phyloP scores from a whole-genome alignment of 148 eudicot genomes.

The Rhododendron simsii region DNA sequence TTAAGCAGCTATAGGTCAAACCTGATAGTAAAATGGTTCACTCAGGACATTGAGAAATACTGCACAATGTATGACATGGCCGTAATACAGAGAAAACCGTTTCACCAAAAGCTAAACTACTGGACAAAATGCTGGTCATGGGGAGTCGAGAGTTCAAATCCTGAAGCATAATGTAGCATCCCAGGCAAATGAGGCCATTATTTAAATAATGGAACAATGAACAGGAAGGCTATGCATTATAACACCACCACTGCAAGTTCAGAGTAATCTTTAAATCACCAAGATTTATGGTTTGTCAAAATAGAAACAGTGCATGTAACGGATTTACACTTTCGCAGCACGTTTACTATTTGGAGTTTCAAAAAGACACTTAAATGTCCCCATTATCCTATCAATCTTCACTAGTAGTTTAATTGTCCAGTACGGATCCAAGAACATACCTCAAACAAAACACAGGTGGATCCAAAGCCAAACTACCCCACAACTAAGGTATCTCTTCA shows the following conservation, averaged over 20 bases:
- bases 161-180: not conserved
- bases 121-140: constrained; percentile 1
- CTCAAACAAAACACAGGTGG: not conserved
- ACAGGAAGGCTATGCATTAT: not conserved
- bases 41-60: not conserved
- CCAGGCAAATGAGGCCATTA: not conserved
- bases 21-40: not conserved
- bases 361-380: not conserved
- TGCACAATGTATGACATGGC: not conserved
- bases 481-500: not conserved
- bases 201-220: not conserved
- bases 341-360: not conserved
- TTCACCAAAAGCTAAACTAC: not conserved
- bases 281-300: not conserved
- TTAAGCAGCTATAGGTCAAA: not conserved
- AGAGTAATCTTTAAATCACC: not conserved
- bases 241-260: too few species aligned
- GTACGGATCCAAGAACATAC: not conserved
- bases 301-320: not conserved
- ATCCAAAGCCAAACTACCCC: constrained; percentile 1
- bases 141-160: not conserved
- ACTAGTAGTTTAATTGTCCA: not conserved
- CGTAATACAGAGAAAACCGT: not conserved
- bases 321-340: not conserved
- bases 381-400: not conserved